These are phyloP conservation scores for Cystobasidium onofrii DNA, from an alignment of 768 basidiomycete genomes.

Conservation along the genomic window DNA sequence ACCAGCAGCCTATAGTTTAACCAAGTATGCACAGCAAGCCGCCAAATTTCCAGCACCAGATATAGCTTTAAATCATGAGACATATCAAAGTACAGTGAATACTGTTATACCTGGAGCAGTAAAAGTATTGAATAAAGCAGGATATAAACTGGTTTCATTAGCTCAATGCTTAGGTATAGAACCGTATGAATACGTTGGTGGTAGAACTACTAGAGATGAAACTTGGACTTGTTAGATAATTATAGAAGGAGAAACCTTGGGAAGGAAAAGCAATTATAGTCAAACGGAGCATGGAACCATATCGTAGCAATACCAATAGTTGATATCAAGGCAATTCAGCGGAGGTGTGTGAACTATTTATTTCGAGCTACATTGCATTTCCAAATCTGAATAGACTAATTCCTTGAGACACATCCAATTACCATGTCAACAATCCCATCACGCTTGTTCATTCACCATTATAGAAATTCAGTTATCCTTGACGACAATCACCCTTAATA, in stretches of 20 bases:
- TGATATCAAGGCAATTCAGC: not conserved
- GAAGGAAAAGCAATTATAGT: too few relatives aligned
- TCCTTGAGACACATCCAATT: too few relatives aligned
- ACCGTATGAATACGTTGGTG: constrained; percentile 35
- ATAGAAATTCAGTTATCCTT: too few relatives aligned
- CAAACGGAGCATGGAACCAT: not conserved
- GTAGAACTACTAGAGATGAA: constrained; percentile 26
- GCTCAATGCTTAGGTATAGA: constrained; percentile 36
- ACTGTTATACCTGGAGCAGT: constrained; percentile 33
- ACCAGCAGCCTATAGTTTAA: constrained; percentile 1
- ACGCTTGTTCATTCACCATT: too few relatives aligned
- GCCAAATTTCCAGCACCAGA: constrained; percentile 15
- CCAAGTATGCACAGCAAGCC: constrained; percentile 32
- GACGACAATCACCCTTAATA: too few relatives aligned
- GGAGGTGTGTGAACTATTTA: not conserved
- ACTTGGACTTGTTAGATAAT: not conserved
- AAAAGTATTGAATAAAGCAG: constrained; percentile 25
- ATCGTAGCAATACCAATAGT: too few relatives aligned
- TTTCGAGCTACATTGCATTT: not conserved
- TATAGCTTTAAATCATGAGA: constrained; percentile 40
- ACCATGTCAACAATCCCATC: too few relatives aligned
- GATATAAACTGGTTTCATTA: constrained; percentile 38
- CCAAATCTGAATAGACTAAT: too few relatives aligned
- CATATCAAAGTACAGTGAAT: constrained; percentile 17
- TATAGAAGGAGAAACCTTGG: not conserved